phyloP scores from a whole-genome alignment of 176 grass and related monocot species.

The Saccharum spontaneum region DNA sequence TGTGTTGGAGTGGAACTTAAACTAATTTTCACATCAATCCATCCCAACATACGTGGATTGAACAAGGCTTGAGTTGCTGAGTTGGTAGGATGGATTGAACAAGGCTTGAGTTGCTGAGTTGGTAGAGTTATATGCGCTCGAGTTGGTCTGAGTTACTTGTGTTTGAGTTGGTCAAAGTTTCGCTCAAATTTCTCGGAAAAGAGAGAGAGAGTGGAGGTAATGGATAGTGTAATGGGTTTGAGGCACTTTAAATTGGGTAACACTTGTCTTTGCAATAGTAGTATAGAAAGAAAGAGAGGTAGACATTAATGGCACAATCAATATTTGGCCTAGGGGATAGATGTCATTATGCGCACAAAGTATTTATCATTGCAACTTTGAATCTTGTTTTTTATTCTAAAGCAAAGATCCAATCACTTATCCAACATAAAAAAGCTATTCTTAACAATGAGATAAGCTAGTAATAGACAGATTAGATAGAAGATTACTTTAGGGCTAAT shows the following conservation, averaged over 20 bases:
- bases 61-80: too few species aligned
- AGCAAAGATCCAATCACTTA: neutral
- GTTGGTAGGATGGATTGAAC: too few species aligned
- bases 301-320: neutral
- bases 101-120: too few species aligned
- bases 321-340: neutral
- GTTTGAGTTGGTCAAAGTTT: neutral
- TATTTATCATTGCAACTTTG: neutral
- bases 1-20: too few species aligned
- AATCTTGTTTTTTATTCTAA: neutral
- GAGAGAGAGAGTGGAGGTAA: neutral
- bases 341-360: neutral
- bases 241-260: neutral
- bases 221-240: neutral
- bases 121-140: too few species aligned
- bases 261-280: neutral
- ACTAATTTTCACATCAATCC: too few species aligned
- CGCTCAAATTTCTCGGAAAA: neutral
- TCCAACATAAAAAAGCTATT: neutral
- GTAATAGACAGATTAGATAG: neutral
- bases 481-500: neutral
- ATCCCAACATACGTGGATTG: too few species aligned
- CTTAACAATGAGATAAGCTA: neutral
- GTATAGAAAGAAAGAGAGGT: neutral
- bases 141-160: neutral